Percentiles rank a stretch among this genome's conserved stretches.
Conservation (phyloP, 2,329 filamentous ascomycete species). For the Xylaria sp. region DNA sequence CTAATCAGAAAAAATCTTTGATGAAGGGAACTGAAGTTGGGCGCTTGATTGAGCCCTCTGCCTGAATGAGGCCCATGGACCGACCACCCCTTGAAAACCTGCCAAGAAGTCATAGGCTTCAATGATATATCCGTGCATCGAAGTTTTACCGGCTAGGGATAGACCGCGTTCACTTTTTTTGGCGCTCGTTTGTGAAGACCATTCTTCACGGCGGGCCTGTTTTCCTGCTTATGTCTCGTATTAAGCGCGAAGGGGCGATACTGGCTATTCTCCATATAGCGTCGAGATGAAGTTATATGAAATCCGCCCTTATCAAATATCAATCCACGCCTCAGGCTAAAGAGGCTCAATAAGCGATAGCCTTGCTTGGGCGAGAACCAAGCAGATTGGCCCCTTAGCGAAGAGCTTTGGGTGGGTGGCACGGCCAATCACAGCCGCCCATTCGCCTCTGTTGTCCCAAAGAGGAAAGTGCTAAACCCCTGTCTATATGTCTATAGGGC, state of each 20-base stretch:
- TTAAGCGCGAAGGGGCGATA: neutral
- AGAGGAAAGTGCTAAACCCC: slow-evolving; percentile 1
- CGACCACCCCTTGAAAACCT: too few species aligned
- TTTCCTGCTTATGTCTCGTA: neutral
- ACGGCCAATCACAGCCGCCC: slow-evolving; percentile 2
- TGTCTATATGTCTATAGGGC: slow-evolving; percentile 6
- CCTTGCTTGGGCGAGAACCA: slow-evolving; percentile 12
- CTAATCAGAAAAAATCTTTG: neutral
- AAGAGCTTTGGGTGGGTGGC: neutral
- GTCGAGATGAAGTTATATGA: slow-evolving; percentile 40
- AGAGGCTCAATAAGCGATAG: slow-evolving; percentile 39
- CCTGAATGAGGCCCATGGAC: too few species aligned
- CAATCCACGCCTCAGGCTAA: slow-evolving; percentile 36
- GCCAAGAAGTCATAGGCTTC: too few species aligned
- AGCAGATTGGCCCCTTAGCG: slow-evolving; percentile 3
- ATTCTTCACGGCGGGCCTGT: slow-evolving; percentile 4
- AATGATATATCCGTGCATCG: too few species aligned
- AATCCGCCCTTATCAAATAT: slow-evolving; percentile 34
- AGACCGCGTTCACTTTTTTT: neutral
- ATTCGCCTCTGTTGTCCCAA: slow-evolving; percentile 13
- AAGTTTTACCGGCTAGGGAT: neutral
- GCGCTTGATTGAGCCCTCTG: neutral
- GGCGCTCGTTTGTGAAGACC: neutral
- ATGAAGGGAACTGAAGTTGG: neutral
- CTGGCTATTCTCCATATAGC: slow-evolving; percentile 26